Evolutionary conservation across 139 green algal genomes (phyloP), one percentile per base, ranked within the genome.

Genomic region (Tetratostichococcus sp.): DNA sequence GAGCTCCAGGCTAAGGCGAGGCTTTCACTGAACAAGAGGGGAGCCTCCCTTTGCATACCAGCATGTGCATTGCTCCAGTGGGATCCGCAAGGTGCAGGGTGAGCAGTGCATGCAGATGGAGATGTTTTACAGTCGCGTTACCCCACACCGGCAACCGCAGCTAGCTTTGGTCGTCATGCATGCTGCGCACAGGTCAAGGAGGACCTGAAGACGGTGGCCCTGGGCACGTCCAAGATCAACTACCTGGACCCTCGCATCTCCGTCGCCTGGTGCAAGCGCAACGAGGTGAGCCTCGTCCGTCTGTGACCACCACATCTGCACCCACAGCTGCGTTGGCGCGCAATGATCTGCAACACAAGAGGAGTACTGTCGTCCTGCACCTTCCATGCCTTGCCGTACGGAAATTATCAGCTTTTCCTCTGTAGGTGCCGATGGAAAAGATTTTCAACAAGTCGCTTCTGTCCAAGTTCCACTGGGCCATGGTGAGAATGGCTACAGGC

Each of bases 191-290:
- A 50, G 39, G 76, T 80, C 58, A 96, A 97, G 84, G 93, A 98
- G 84, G 91, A 97, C 77, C 76, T 97, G 59, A 98, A 97, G 85
- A 99, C 94, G 1, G 96, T 99, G 4, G 94, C 96, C 14, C 85
- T 99, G 74, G 95, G 95, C 74, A 99, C 96, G 21, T 94, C 86
- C 66, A 99, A 99, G 88, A 99, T 99, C 86, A 99, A 99, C 82
- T 99, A 99, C 87, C 88, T 99, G 82, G 96, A 99, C 88, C 96
- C 96, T 0, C 89, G 96, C 75, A 99, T 99, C 86, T 97, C 93
- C 2, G 88, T 99, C 17, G 91, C 96, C 1, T 99, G 95, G 94
- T 97, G 93, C 90, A 98, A 98, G 82, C 79, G 85, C 67, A 88
- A 93, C 62, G 93, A 94, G 67, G 85, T 94, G 70, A 69, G 74